Conservation (phyloP, 2,329 filamentous ascomycete genomes). For the Ophiostoma populinum region DNA sequence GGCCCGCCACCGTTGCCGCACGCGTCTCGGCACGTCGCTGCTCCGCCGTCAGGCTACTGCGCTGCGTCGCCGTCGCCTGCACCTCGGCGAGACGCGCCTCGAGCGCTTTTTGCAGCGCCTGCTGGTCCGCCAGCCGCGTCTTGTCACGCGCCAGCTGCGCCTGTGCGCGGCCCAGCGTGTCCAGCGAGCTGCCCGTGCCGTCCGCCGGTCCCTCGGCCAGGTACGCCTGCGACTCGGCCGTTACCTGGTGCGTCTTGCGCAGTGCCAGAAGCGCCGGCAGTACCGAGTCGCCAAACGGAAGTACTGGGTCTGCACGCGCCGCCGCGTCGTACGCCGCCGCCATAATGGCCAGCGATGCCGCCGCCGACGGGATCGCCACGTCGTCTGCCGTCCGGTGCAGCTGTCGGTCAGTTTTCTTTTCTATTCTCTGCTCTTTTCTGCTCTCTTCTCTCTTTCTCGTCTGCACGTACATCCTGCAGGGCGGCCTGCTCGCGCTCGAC, state of each 20-base stretch:
- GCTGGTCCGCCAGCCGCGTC: constrained; percentile 34
- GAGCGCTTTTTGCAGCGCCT: constrained; percentile 34
- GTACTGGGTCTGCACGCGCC: constrained; percentile 40
- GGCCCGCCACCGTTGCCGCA: constrained; percentile 41
- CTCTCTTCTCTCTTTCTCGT: no score
- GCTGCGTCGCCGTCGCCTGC: constrained; percentile 34
- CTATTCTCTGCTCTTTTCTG: no score
- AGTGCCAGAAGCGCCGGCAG: constrained; percentile 56
- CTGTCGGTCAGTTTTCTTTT: constrained; percentile 10
- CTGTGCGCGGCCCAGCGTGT: constrained; percentile 16
- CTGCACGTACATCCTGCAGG: constrained; percentile 25
- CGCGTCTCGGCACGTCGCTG: constrained; percentile 47
- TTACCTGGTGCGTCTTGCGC: constrained; percentile 45
- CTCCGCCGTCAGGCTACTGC: constrained; percentile 35
- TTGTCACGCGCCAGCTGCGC: constrained; percentile 33
- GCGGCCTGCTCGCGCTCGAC: constrained; percentile 36
- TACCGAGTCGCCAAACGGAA: constrained; percentile 50
- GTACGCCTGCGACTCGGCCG: constrained; percentile 45
- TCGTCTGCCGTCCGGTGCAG: constrained; percentile 8
- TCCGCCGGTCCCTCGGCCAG: constrained; percentile 26
- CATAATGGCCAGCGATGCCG: constrained; percentile 30
- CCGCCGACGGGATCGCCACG: constrained; percentile 10
- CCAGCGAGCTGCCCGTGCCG: constrained; percentile 15
- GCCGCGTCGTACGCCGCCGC: constrained; percentile 49
- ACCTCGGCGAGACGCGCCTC: constrained; percentile 41